Conservation (phyloP, 257 asterid species). For the Lithospermum erythrorhizon region DNA sequence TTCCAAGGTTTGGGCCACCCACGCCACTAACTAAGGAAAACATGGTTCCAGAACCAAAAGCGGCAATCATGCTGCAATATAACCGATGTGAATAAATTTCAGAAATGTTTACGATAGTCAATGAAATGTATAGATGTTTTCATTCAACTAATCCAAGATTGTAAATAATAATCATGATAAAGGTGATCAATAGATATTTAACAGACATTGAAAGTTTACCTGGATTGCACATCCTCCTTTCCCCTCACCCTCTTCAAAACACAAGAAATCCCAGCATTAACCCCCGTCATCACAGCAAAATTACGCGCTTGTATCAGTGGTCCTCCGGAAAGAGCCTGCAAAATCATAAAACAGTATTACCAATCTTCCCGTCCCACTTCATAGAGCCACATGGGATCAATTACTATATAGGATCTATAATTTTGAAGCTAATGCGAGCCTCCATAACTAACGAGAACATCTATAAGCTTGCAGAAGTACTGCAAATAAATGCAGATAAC, state of each 20-base stretch:
- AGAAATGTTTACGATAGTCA: neutral
- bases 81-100: neutral
- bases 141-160: too few species aligned
- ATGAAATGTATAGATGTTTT: neutral
- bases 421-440: too few species aligned
- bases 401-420: too few species aligned
- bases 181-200: neutral
- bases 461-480: too few species aligned
- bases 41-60: conserved; percentile 90
- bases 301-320: conserved; percentile 83
- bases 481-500: too few species aligned
- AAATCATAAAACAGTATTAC: too few species aligned
- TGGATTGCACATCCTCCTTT: conserved; percentile 82
- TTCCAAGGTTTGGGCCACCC: conserved; percentile 68
- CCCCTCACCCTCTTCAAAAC: conserved; percentile 86
- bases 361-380: too few species aligned
- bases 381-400: too few species aligned
- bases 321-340: conserved; percentile 83
- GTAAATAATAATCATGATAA: too few species aligned
- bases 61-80: conserved; percentile 70
- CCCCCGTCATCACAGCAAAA: conserved; percentile 93
- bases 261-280: conserved; percentile 83
- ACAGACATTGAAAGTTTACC: conserved; percentile 26
- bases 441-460: too few species aligned
- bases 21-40: conserved; percentile 73